Percentiles rank a stretch among this genome's conserved stretches.
These are phyloP conservation scores for Fusarium chaquense DNA, from an alignment of 2,329 filamentous ascomycete species.

Conservation along the genomic window DNA sequence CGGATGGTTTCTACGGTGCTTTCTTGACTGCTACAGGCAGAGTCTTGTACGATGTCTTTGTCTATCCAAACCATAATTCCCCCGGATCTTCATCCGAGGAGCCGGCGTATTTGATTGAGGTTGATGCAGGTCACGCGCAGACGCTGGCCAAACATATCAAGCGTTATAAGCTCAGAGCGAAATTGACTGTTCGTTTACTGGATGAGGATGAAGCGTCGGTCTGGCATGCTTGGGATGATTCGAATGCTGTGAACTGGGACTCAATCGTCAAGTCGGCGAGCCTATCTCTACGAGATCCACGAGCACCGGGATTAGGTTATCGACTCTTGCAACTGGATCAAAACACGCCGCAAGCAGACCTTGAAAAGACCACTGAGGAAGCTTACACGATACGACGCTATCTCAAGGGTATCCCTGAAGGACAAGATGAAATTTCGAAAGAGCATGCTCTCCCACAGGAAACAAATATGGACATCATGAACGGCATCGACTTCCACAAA, in stretches of 20 bases:
- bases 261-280: slow-evolving; percentile 35
- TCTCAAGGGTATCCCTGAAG: slow-evolving; percentile 84
- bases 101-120: slow-evolving; percentile 77
- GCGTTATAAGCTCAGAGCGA: slow-evolving; percentile 86
- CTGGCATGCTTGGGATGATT: slow-evolving; percentile 80
- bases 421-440: slow-evolving; percentile 79
- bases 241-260: slow-evolving; percentile 41
- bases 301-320: slow-evolving; percentile 68
- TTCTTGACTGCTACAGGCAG: slow-evolving; percentile 90
- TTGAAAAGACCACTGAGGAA: slow-evolving; percentile 62
- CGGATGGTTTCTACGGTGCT: slow-evolving; percentile 77
- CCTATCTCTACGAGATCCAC: slow-evolving; percentile 62
- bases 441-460: slow-evolving; percentile 85
- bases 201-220: slow-evolving; percentile 73
- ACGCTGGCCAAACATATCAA: slow-evolving; percentile 78
- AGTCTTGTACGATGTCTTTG: slow-evolving; percentile 88
- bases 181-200: slow-evolving; percentile 76
- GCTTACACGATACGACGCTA: slow-evolving; percentile 83
- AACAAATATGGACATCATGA: slow-evolving; percentile 87
- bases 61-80: slow-evolving; percentile 73
- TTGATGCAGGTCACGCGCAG: slow-evolving; percentile 75
- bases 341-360: slow-evolving; percentile 54
- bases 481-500: slow-evolving; percentile 91
- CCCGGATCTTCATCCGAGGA: slow-evolving; percentile 44
- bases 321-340: slow-evolving; percentile 57